Evolutionary conservation across 371 early-diverging fungal genomes (phyloP).

Genomic region (Dichotomocladium elegans): DNA sequence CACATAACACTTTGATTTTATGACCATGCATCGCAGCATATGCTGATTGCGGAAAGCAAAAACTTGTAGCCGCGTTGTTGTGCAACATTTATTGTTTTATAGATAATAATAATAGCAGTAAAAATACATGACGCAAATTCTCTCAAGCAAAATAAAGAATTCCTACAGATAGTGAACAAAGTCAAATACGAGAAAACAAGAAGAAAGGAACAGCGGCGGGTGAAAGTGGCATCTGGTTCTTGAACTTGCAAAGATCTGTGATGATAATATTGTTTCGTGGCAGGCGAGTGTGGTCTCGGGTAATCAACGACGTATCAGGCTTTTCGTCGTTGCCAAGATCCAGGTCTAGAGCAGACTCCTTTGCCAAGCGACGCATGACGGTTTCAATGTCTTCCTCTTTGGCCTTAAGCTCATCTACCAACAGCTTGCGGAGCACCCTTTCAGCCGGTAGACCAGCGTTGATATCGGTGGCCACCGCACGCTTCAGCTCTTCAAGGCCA

Average conservation of each 20-base stretch:
- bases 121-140: too few species aligned
- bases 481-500: constrained; percentile 10
- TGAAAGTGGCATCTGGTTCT: constrained; percentile 53
- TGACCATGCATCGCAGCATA: too few species aligned
- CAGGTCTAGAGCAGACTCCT: not conserved
- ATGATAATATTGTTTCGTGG: constrained; percentile 39
- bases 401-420: constrained; percentile 16
- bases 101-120: not conserved
- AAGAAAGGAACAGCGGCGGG: constrained; percentile 54
- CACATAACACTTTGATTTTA: too few species aligned
- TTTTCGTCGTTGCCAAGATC: constrained; percentile 10
- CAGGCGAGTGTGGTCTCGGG: constrained; percentile 13
- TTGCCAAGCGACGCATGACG: constrained; percentile 15
- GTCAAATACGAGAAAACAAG: constrained; percentile 22
- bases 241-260: constrained; percentile 52
- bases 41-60: too few species aligned
- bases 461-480: constrained; percentile 11
- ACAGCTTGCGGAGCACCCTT: constrained; percentile 8
- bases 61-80: too few species aligned
- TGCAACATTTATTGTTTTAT: too few species aligned
- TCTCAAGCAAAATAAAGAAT: too few species aligned
- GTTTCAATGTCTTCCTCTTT: constrained; percentile 16
- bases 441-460: constrained; percentile 10
- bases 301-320: not conserved
- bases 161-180: too few species aligned